A percentile compares a stretch with the other conserved stretches of the same genome.
phyloP scores from a whole-genome alignment of 2,329 filamentous ascomycete species.

The Colletotrichum sp. region DNA sequence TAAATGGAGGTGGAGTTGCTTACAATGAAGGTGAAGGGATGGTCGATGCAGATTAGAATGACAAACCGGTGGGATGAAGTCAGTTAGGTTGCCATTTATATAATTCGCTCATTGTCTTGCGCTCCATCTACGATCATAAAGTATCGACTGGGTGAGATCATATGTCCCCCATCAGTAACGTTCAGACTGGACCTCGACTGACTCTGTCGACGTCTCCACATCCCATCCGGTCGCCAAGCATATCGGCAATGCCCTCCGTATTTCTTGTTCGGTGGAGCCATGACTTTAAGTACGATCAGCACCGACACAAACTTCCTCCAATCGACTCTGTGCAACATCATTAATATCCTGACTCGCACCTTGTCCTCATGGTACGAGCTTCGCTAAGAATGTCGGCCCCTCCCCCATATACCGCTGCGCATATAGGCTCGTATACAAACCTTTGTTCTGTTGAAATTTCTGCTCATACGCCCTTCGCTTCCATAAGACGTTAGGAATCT shows the following conservation, averaged over 20 bases:
- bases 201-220: not conserved
- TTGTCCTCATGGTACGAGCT: not conserved
- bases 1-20: fast-evolving
- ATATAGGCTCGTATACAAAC: not conserved
- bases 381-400: not conserved
- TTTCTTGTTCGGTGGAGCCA: not conserved
- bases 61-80: not conserved
- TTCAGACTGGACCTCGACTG: not conserved
- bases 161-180: not conserved
- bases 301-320: fast-evolving
- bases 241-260: not conserved
- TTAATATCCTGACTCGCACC: not conserved
- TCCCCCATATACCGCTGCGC: not conserved
- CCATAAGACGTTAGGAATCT: no score
- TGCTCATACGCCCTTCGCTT: not conserved
- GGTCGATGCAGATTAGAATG: not conserved
- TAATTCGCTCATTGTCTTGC: fast-evolving
- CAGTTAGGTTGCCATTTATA: not conserved
- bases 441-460: not conserved
- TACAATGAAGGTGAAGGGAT: not conserved
- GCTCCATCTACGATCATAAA: fast-evolving
- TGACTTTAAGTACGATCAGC: not conserved
- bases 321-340: not conserved
- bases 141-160: not conserved
- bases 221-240: not conserved